Evolutionary conservation across 2,329 filamentous ascomycete species (phyloP), one percentile per base, ranked within the genome.

Genomic region (Chrysoporthe austroafricana): DNA sequence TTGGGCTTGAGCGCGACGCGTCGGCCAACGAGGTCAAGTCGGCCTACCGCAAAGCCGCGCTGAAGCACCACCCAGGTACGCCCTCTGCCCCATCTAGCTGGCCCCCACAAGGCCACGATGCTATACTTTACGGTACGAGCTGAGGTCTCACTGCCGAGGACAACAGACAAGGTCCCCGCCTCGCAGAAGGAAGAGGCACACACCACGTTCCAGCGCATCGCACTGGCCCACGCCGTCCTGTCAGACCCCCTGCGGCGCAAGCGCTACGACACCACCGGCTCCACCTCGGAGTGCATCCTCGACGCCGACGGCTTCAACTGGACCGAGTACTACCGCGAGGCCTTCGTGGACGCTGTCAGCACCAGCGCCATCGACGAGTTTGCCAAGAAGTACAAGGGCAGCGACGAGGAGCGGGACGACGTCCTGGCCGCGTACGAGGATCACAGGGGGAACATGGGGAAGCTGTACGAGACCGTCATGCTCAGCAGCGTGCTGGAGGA

Each of bases 211-310:
- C 96, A 99, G 79, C 85, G 91, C 73, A 89, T 99, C 73, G 95
- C 95, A 34, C 95, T 97, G 75, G 95, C 96, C 63, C 97, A 98
- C 76, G 95, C 94, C 44, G 88, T 99, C 62, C 91, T 99, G 46
- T 97, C 93, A 43, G 93, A 97, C 73, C 85, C 91, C 32, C 84
- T 85, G 26, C 89, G 96, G 64, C 91, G 96, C 72, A 89, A 89
- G 73, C 91, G 93, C 68, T 99, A 97, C 82, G 95, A 99, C 76
- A 84, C 86, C 64, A 98, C 95, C 0, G 96, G 96, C 65, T 96
- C 91, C 66, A 98, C 94, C 0, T 88, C 92, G 13, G 94, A 97
- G 76, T 90, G 89, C 9, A 87, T 97, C 32, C 86, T 90, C 43
- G 91, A 93, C 76, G 86, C 87, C 4, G 90, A 92, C 68, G 91